Percentiles rank a stretch among this genome's conserved stretches.
phyloP scores from a whole-genome alignment of 352 stramenopile species.

The Phytophthora cactorum region DNA sequence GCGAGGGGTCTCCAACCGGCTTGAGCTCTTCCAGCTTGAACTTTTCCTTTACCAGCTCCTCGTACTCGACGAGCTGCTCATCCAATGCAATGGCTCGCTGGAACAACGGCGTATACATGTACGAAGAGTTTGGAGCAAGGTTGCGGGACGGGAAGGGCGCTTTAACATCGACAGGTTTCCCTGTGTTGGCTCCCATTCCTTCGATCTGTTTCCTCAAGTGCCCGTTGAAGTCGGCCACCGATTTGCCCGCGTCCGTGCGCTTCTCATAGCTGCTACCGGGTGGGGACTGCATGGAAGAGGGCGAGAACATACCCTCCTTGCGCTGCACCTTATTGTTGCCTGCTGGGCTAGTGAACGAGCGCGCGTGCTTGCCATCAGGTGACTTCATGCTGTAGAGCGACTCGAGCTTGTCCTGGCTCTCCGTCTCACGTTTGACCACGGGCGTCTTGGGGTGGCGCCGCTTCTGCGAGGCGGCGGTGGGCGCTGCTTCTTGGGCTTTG shows the following conservation, averaged over 20 bases:
- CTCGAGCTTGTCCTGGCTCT: conserved; percentile 66
- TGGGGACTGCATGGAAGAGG: conserved; percentile 73
- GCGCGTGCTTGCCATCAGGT: conserved; percentile 70
- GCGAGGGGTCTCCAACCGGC: conserved; percentile 76
- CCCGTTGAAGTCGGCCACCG: conserved; percentile 79
- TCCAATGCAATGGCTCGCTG: conserved; percentile 79
- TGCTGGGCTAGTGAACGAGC: conserved; percentile 62
- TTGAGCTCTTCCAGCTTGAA: conserved; percentile 70
- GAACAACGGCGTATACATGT: conserved; percentile 89
- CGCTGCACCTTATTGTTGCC: conserved; percentile 69
- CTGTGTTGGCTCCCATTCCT: conserved; percentile 18
- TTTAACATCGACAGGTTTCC: conserved; percentile 31
- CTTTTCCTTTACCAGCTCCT: conserved; percentile 71
- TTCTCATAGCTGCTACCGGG: conserved; percentile 78
- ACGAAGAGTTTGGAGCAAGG: conserved; percentile 57
- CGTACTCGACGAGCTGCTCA: conserved; percentile 78
- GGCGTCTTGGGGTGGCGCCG: conserved; percentile 61
- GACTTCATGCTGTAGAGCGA: conserved; percentile 79
- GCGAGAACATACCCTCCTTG: conserved; percentile 79
- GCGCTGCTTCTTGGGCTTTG: conserved; percentile 38
- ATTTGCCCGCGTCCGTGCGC: conserved; percentile 79
- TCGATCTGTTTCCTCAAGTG: conserved; percentile 68
- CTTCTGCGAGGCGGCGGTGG: conserved; percentile 44
- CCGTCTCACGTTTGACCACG: conserved; percentile 72
- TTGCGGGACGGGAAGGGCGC: conserved; percentile 69